A percentile compares a stretch with the other conserved stretches of the same genome.
phyloP scores from a whole-genome alignment of 345 rosid species.

The Salix viminalis region DNA sequence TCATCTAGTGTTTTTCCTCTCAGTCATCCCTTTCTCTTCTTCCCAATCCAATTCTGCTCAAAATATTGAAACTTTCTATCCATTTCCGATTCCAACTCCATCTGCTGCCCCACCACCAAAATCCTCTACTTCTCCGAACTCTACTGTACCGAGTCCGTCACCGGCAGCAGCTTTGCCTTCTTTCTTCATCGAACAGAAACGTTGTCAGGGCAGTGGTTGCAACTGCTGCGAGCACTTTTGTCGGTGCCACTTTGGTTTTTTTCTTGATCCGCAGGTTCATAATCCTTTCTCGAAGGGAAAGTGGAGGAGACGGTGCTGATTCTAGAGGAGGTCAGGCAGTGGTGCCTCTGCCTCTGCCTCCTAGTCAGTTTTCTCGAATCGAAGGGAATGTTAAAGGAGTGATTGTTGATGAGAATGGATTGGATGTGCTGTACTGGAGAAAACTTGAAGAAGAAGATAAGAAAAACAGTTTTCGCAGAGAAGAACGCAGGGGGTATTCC shows the following conservation, averaged over 20 bases:
- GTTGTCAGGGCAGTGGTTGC: constrained; percentile 56
- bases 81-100: constrained; percentile 25
- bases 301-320: constrained; percentile 14
- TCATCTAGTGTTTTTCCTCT: background rate
- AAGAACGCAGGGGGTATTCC: constrained; percentile 14
- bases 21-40: constrained; percentile 27
- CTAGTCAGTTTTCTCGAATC: constrained; percentile 31
- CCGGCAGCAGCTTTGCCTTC: constrained; percentile 2
- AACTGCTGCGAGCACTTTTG: constrained; percentile 60
- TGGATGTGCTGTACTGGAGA: constrained; percentile 78
- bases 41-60: constrained; percentile 41
- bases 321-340: constrained; percentile 14
- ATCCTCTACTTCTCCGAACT: background rate
- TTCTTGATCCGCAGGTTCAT: constrained; percentile 36
- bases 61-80: constrained; percentile 62
- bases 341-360: constrained; percentile 4
- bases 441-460: constrained; percentile 37
- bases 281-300: constrained; percentile 35
- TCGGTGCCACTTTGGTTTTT: constrained; percentile 48
- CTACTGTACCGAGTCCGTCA: background rate
- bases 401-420: constrained; percentile 68
- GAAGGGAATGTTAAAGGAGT: constrained; percentile 48
- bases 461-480: constrained; percentile 23
- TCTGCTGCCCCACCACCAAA: background rate
- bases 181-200: constrained; percentile 11